Conservation (phyloP, 371 early-diverging fungal genomes). For the Nematocida ausubeli region DNA sequence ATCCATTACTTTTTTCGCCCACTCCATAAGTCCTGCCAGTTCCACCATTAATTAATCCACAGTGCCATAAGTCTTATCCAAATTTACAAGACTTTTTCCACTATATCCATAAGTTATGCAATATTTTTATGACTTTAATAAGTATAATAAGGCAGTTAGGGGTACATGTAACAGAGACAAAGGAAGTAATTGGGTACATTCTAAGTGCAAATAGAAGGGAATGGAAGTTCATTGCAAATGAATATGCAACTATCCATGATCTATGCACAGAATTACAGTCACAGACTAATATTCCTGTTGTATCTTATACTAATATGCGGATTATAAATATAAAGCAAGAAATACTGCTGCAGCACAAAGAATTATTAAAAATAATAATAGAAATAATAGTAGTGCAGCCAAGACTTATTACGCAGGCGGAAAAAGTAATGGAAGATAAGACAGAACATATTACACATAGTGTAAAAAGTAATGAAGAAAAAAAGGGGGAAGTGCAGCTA, state of each 20-base stretch:
- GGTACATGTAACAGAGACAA: too few species aligned
- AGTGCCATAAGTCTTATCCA: too few species aligned
- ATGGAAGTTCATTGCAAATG: conserved; percentile 32
- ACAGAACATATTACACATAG: neutral
- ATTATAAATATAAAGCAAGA: neutral
- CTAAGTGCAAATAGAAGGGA: conserved; percentile 8
- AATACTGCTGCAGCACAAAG: neutral
- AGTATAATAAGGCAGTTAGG: too few species aligned
- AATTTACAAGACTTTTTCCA: too few species aligned
- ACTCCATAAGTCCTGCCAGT: too few species aligned
- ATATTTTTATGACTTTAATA: too few species aligned
- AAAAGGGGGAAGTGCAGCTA: neutral
- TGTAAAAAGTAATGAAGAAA: neutral
- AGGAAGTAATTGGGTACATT: conserved; percentile 12
- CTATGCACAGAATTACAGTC: conserved; percentile 19
- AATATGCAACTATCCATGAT: conserved; percentile 9
- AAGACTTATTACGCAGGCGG: neutral
- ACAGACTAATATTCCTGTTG: too few species aligned
- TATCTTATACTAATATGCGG: too few species aligned
- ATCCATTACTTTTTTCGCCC: too few species aligned
- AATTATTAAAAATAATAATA: conserved; percentile 2
- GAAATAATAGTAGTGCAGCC: neutral
- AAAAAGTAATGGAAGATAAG: neutral
- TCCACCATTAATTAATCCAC: too few species aligned
- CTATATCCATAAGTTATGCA: too few species aligned